Evolutionary conservation across 1,284 basidiomycete species (phyloP).

Genomic region (Volvariella surrecta): DNA sequence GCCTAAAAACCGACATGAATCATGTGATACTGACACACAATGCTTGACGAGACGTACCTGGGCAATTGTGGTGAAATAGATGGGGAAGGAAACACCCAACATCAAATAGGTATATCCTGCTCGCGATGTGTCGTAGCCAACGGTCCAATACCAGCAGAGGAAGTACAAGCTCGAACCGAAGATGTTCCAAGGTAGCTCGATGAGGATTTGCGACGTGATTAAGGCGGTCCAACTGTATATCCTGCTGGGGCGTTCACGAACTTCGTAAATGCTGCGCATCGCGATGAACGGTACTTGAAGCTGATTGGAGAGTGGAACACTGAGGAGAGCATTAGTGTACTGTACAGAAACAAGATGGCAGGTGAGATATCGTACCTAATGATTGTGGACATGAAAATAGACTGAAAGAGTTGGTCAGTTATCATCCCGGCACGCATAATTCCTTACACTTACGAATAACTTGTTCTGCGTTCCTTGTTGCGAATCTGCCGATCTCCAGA

Average conservation of each 20-base stretch:
- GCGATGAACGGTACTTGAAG: slow-evolving; percentile 37
- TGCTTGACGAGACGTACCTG: slow-evolving; percentile 22
- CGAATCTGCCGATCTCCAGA: slow-evolving; percentile 50
- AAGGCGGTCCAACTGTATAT: slow-evolving; percentile 84
- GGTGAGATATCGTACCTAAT: slow-evolving; percentile 19
- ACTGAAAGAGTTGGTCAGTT: slow-evolving; percentile 15
- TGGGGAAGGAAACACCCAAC: slow-evolving; percentile 38
- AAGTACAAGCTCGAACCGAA: slow-evolving; percentile 42
- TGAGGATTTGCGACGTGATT: slow-evolving; percentile 49
- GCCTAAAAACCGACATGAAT: slow-evolving; percentile 24
- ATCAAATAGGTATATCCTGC: too few relatives aligned
- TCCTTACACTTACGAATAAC: slow-evolving; percentile 50
- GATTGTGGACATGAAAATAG: slow-evolving; percentile 40
- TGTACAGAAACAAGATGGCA: neutral
- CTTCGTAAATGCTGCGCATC: slow-evolving; percentile 56
- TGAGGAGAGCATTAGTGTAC: too few relatives aligned
- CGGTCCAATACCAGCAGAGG: too few relatives aligned
- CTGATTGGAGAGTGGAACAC: slow-evolving; percentile 37
- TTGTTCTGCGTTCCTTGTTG: slow-evolving; percentile 78
- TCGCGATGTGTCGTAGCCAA: too few relatives aligned
- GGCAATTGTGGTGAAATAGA: slow-evolving; percentile 48
- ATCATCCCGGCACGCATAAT: neutral
- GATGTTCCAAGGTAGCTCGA: slow-evolving; percentile 63
- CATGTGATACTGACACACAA: neutral
- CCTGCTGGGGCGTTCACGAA: slow-evolving; percentile 66